A percentile compares a stretch with the other conserved stretches of the same genome.
Conservation (phyloP, 805 yeast species). For the Starmerella tilneyi region DNA sequence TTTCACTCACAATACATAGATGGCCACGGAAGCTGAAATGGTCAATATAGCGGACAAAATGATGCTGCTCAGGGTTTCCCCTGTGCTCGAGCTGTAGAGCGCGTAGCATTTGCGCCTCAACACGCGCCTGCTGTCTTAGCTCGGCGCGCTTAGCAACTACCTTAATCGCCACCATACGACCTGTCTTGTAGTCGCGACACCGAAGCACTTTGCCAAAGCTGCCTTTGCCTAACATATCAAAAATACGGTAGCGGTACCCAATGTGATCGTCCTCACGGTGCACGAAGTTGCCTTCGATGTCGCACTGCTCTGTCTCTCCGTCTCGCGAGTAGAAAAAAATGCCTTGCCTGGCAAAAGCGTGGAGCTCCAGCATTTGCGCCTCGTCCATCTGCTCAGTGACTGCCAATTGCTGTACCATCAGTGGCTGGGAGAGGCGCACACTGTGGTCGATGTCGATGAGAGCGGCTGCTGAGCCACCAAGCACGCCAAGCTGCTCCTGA, state of each 20-base stretch:
- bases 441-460: conserved; percentile 14
- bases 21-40: conserved; percentile 76
- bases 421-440: conserved; percentile 1
- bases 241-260: conserved; percentile 59
- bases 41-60: conserved; percentile 47
- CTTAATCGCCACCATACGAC: conserved; percentile 57
- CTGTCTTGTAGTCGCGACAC: conserved; percentile 55
- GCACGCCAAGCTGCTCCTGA: conserved; percentile 1
- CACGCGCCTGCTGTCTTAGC: conserved; percentile 66
- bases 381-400: conserved; percentile 6
- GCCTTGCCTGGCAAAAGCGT: conserved; percentile 15
- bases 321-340: conserved; percentile 10
- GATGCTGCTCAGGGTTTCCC: conserved; percentile 27
- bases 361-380: neutral
- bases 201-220: conserved; percentile 71
- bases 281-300: conserved; percentile 51
- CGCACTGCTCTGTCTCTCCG: conserved; percentile 28
- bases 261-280: conserved; percentile 56
- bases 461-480: conserved; percentile 5
- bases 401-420: neutral
- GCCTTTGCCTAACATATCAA: conserved; percentile 57
- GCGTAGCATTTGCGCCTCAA: conserved; percentile 61
- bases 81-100: conserved; percentile 33
- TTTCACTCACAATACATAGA: conserved; percentile 69
- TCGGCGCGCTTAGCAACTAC: conserved; percentile 62